Evolutionary conservation across 306 rosid genomes (phyloP), one percentile per base, ranked within the genome.

Genomic region (Boehmeria nivea): DNA sequence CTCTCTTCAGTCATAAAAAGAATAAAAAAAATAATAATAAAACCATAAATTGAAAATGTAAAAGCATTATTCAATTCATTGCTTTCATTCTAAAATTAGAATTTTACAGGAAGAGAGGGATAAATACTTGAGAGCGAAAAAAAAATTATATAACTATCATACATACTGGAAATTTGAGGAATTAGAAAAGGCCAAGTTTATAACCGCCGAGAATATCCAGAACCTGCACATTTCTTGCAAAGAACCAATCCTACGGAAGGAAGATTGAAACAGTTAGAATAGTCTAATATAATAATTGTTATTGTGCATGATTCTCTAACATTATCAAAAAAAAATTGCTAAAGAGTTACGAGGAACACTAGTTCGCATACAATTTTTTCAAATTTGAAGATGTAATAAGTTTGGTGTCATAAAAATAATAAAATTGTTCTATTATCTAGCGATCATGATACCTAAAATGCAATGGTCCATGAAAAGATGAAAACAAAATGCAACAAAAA

Each of bases 201-300:
- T 42, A 93, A 77, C 66, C 99, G 86, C 65, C 84, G 69, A 51
- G 96, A 87, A 78, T 85, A 93, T 70, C 99, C 99, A 67, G 99
- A 93, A 65, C 99, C 99, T 53, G 83, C 84, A 72, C 99, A 93
- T 65, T 85, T 93, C 91, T 87, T 87, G 94, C 99, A 93, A 36
- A 93, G 59, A 55, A 93, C 72, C 84, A 93, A 81, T 59, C 99
- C 99, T 91, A 69, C n/a, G n/a, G n/a, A 68, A 39, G 18, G 20
- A 9, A 16, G 11, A 21, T 48, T 3, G 53, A 21, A 1, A 31
- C 36, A 31, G 36, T 31, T 4, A 31, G 9, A 54, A 54, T 18
- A 13, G 21, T 53, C 43, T 6, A 2, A 27, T 27, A 53, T 15
- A 51, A 27, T 51, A 5, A 33, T 33, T 33, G 7, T n/a, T n/a